Base-by-base conservation (phyloP, 345 rosid genomes). In the Eucalyptus cloeziana region DNA sequence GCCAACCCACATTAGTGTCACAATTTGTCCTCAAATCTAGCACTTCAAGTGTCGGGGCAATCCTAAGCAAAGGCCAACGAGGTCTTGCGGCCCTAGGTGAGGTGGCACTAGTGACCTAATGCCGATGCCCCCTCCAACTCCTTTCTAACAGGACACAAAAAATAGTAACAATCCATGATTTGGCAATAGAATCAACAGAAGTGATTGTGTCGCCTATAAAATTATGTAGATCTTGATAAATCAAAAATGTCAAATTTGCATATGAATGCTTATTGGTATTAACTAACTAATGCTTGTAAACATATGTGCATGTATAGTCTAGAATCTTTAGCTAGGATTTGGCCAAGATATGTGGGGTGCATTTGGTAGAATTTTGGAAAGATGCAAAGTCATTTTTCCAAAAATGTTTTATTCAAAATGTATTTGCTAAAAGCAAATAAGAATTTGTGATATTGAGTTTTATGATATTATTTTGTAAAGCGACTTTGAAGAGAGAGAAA, bases 231-330 rank as follows among this genome's bases (percentile, higher is more conserved):
- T n/a, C 10, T 64, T n/a, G 76, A 64, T 64, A 15, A 10, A 15
- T n/a, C 5, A 14, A 64, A 13, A 14, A 64, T 15, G 40, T 64
- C 40, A n/a, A 64, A 64, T 64, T n/a, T n/a, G 19, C 21, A 7
- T 14, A 7, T 14, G 19, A 4, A 14, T 64, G 40, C 37, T n/a
- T 16, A n/a, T 16, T 0, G 3, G 33, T n/a, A 31, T 14, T n/a
- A n/a, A 64, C 37, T n/a, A 4, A 64, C 37, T n/a, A 4, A 64
- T 4, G 76, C 21, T n/a, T 64, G 76, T 64, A 21, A 64, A 64
- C 5, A n/a, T 14, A 64, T 14, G 37, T n/a, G 76, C 76, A n/a
- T 64, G 76, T n/a, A 64, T 15, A 64, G 21, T 13, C 33, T 6
- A 62, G 33, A 1, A 30, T 13, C 71, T 13, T 3, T 62, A 58